Evolutionary conservation across 352 stramenopile species (phyloP), one percentile per base, ranked within the genome.

Genomic region (Blastocystis sp.): DNA sequence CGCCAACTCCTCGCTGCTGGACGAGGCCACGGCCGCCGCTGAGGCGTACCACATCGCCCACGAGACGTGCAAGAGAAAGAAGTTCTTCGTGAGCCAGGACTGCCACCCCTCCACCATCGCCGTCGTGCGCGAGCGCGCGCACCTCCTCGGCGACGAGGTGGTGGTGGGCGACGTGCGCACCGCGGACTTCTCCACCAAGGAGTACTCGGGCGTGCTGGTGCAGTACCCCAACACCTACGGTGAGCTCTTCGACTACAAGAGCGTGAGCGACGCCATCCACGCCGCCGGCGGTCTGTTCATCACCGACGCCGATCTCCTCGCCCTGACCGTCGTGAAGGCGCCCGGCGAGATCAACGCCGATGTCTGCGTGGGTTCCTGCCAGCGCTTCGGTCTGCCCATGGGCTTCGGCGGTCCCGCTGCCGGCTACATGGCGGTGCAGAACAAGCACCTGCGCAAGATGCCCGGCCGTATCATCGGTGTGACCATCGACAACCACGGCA

Each of bases 221-320:
- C 97, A 99, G 93, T 99, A 99, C 93, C 97, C 97, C 39, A 98
- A 98, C 92, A 99, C 96, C 13, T 98, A 98, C 88, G 97, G 97
- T 26, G 93, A 93, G 0, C 92, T 99, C 6, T 91, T 94, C 80
- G 95, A 96, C 88, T 98, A 98, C 91, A 92, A 94, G 37, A 91
- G 92, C n/a, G 51, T 92, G 33, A 88, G 70, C n/a, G 90, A 65
- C 29, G 50, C 92, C 51, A 96, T 95, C 3, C 94, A 98, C 88
- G 92, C 92, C 29, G 93, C 92, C 60, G 95, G 94, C 80, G 92
- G 96, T 31, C 93, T 99, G 90, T 96, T 99, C 10, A 95, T 98
- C n/a, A 95, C 96, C 13, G 96, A 96, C 2, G 97, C 96, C 1
- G 97, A 99, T 92, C 93, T 98, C 24, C 93, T 99, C 78, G 95